Evolutionary conservation across 2,329 filamentous ascomycete genomes (phyloP).

Genomic region (Phyllosticta citriasiana): DNA sequence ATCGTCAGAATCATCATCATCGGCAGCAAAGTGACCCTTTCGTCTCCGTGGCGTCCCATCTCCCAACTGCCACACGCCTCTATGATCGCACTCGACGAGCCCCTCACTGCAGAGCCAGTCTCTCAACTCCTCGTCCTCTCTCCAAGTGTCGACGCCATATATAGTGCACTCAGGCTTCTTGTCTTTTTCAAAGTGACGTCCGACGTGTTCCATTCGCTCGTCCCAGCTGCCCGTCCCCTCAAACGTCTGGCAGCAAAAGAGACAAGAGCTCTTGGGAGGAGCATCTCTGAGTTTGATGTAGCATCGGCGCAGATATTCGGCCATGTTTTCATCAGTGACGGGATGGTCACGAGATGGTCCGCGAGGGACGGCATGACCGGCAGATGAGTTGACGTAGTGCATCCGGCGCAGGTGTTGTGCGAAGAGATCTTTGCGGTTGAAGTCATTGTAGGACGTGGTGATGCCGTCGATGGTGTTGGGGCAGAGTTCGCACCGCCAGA

Average conservation of each 20-base stretch:
- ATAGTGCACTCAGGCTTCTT: constrained; percentile 20
- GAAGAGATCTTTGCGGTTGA: constrained; percentile 89
- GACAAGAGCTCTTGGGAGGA: constrained; percentile 52
- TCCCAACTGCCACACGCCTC: constrained; percentile 24
- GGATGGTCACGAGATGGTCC: constrained; percentile 8
- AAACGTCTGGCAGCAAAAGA: constrained; percentile 57
- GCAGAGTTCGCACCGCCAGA: constrained; percentile 66
- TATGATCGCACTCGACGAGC: constrained; percentile 22
- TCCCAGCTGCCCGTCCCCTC: constrained; percentile 61
- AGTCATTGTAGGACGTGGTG: constrained; percentile 45
- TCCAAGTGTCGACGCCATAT: constrained; percentile 17
- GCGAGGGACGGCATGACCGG: constrained; percentile 26
- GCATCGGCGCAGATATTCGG: constrained; percentile 49
- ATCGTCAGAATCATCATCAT: background rate
- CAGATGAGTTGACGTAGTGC: constrained; percentile 49
- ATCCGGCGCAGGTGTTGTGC: constrained; percentile 80
- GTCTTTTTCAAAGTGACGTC: constrained; percentile 61
- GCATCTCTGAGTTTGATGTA: constrained; percentile 49
- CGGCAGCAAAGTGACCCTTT: background rate
- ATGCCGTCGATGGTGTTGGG: constrained; percentile 21
- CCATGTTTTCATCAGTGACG: constrained; percentile 44
- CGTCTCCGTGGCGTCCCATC: constrained; percentile 16
- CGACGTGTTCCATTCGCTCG: constrained; percentile 77
- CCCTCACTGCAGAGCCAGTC: constrained; percentile 31
- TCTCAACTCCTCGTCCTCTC: constrained; percentile 21